Percentiles rank a stretch among this genome's conserved stretches.
Conservation (phyloP, 2,329 filamentous ascomycete genomes). For the Talaromyces sp. region DNA sequence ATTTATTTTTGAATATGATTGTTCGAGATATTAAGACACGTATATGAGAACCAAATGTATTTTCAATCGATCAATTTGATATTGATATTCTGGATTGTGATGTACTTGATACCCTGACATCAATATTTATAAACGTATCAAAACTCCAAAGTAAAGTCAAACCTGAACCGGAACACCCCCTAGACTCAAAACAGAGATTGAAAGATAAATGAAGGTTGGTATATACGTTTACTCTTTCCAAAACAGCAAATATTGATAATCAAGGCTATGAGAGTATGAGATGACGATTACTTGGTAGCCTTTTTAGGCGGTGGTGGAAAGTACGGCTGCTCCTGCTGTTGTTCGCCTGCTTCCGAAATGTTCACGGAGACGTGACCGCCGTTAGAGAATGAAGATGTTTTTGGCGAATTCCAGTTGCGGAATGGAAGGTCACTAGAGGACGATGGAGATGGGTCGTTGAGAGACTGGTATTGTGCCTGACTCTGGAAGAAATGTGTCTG, state of each 20-base stretch:
- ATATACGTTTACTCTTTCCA: neutral
- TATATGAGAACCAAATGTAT: neutral
- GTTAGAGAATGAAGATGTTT: conserved; percentile 1
- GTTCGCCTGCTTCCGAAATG: neutral
- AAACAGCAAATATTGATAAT: neutral
- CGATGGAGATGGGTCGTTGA: conserved; percentile 20
- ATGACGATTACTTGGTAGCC: conserved; percentile 23
- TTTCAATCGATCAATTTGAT: neutral
- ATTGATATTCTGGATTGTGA: conserved; percentile 3
- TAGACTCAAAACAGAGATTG: neutral
- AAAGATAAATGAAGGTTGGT: neutral
- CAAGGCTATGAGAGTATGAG: neutral
- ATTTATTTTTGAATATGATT: neutral
- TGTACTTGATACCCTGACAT: neutral
- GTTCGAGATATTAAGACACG: neutral
- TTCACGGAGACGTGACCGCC: conserved; percentile 12
- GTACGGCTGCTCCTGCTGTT: conserved; percentile 33
- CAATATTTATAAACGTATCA: neutral
- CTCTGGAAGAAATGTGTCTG: conserved; percentile 12
- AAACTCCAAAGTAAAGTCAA: neutral
- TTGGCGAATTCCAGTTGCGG: conserved; percentile 28
- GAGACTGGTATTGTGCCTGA: conserved; percentile 13
- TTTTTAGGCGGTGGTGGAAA: conserved; percentile 48
- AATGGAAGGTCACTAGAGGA: conserved; percentile 38
- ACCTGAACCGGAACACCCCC: neutral